These are phyloP conservation scores for Populus simonii DNA, from an alignment of 345 rosid species.

Conservation along the genomic window DNA sequence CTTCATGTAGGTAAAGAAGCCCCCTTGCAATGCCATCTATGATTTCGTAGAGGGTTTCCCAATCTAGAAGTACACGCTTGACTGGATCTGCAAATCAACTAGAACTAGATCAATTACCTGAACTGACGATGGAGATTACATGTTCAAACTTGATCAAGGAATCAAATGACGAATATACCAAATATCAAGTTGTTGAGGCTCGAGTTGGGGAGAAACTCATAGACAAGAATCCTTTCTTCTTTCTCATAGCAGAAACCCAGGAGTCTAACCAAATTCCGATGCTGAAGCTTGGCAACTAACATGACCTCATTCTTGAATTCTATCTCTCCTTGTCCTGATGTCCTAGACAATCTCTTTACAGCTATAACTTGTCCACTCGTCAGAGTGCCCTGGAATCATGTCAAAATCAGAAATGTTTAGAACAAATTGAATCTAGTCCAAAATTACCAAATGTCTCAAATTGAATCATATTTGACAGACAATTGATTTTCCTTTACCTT, in stretches of 20 bases:
- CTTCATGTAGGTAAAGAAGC: slow-evolving; percentile 13
- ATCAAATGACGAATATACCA: slow-evolving; percentile 9
- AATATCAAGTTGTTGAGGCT: slow-evolving; percentile 44
- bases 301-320: slow-evolving; percentile 85
- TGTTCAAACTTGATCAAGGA: too few relatives aligned
- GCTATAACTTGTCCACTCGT: slow-evolving; percentile 8
- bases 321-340: slow-evolving; percentile 11
- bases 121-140: too few relatives aligned
- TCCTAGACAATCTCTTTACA: slow-evolving; percentile 1
- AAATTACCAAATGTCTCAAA: too few relatives aligned
- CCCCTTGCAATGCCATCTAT: slow-evolving; percentile 44
- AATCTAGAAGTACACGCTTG: slow-evolving; percentile 14
- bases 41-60: slow-evolving; percentile 38
- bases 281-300: slow-evolving; percentile 77
- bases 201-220: slow-evolving; percentile 42
- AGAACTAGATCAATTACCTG: too few relatives aligned
- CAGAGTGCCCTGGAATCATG: neutral
- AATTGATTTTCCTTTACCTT: slow-evolving; percentile 17
- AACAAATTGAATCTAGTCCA: too few relatives aligned
- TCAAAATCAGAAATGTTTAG: neutral
- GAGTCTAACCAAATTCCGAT: slow-evolving; percentile 68
- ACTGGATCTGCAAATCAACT: neutral
- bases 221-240: slow-evolving; percentile 42
- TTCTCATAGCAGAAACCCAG: slow-evolving; percentile 30
- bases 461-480: neutral